Evolutionary conservation across 768 basidiomycete genomes (phyloP).

Genomic region (Pleurotus giganteus): DNA sequence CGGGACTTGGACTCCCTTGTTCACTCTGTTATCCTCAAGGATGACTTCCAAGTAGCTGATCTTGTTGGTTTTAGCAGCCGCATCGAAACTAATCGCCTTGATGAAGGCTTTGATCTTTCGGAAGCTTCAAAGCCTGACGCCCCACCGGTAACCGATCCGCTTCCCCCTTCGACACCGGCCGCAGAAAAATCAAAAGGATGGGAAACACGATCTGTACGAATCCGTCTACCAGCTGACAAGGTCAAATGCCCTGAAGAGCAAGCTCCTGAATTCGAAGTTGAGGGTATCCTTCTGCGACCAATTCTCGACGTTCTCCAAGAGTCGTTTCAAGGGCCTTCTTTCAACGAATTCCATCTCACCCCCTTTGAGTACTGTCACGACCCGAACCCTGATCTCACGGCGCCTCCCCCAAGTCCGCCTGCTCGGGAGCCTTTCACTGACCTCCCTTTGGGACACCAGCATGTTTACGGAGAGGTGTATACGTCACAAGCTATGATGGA

Average conservation of each 20-base stretch:
- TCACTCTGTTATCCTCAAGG: conserved; percentile 19
- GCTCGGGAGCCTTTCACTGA: background rate
- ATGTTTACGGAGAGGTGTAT: conserved; percentile 21
- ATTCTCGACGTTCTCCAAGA: conserved; percentile 21
- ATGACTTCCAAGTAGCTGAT: conserved; percentile 22
- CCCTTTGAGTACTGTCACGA: conserved; percentile 18
- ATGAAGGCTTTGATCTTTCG: conserved; percentile 9
- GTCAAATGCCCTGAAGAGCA: conserved; percentile 18
- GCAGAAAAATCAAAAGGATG: conserved; percentile 19
- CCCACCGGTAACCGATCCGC: background rate
- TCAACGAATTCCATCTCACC: conserved; percentile 13
- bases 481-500: conserved; percentile 15
- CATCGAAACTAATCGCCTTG: conserved; percentile 15
- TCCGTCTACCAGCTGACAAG: conserved; percentile 17
- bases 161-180: background rate
- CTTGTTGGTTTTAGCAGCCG: conserved; percentile 18
- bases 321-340: conserved; percentile 14
- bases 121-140: too few relatives aligned
- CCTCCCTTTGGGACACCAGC: conserved; percentile 9
- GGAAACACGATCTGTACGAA: conserved; percentile 20
- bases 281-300: conserved; percentile 23
- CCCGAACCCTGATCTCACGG: conserved; percentile 3
- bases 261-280: conserved; percentile 29
- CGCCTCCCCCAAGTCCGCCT: background rate
- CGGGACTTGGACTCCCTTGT: conserved; percentile 21